Evolutionary conservation across 2,329 filamentous ascomycete species (phyloP).

Genomic region (Coleophoma cylindrospora): DNA sequence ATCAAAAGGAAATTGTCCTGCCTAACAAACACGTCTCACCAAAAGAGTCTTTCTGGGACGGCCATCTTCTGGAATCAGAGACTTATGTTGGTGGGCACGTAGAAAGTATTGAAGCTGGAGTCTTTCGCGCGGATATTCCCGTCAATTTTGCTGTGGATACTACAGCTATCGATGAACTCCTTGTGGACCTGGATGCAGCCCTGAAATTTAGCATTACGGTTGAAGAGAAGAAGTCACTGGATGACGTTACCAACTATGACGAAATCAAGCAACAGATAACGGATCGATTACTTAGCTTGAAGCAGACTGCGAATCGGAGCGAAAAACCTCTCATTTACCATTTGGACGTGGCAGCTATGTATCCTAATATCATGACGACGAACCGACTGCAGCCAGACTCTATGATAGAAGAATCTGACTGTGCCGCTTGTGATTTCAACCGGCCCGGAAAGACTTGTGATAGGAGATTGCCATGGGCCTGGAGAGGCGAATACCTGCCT

Average conservation of each 20-base stretch:
- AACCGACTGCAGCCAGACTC: conserved; percentile 96
- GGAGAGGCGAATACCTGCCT: conserved; percentile 95
- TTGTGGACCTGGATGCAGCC: conserved; percentile 81
- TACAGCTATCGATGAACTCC: conserved; percentile 80
- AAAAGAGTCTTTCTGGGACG: conserved; percentile 93
- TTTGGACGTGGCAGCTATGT: conserved; percentile 98
- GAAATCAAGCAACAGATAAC: conserved; percentile 81
- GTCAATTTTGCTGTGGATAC: conserved; percentile 92
- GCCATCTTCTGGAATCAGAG: conserved; percentile 91
- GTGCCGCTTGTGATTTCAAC: conserved; percentile 97
- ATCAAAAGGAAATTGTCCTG: conserved; percentile 82
- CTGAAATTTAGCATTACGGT: conserved; percentile 82
- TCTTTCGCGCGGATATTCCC: conserved; percentile 93
- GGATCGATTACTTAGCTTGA: conserved; percentile 65
- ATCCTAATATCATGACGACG: conserved; percentile 99
- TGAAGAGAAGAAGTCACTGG: conserved; percentile 77
- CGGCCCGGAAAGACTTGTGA: conserved; percentile 96
- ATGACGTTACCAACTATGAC: conserved; percentile 76
- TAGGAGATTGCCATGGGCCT: conserved; percentile 89
- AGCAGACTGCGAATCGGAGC: conserved; percentile 74
- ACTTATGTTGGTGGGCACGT: conserved; percentile 98
- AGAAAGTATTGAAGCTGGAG: conserved; percentile 97
- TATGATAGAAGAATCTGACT: conserved; percentile 97
- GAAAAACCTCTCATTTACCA: conserved; percentile 94
- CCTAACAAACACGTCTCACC: conserved; percentile 94